Conservation (phyloP, 352 stramenopile genomes). For the Thraustotheca clavata region DNA sequence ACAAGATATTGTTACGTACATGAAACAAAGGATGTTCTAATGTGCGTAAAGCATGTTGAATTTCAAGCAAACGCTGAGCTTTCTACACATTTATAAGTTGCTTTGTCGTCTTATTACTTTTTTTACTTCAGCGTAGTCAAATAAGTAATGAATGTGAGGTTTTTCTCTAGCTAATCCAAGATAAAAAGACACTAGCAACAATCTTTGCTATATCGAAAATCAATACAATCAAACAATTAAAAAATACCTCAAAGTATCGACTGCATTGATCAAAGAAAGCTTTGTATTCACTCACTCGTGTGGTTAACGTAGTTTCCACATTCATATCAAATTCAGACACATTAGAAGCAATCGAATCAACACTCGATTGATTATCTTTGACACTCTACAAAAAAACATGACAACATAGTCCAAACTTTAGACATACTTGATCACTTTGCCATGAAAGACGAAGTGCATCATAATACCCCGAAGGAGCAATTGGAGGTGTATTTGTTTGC, state of each 20-base stretch:
- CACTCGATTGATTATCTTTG: neutral
- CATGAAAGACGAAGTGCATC: neutral
- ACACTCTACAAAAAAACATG: neutral
- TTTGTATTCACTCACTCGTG: neutral
- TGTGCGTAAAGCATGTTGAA: neutral
- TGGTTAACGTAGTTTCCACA: neutral
- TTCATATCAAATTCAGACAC: neutral
- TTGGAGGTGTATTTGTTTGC: neutral
- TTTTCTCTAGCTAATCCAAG: neutral
- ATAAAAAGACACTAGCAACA: conserved; percentile 4
- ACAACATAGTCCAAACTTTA: neutral
- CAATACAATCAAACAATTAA: neutral
- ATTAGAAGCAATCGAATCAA: neutral
- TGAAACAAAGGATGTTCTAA: conserved; percentile 1
- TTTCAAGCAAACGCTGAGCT: neutral
- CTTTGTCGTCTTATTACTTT: neutral
- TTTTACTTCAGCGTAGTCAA: conserved; percentile 6
- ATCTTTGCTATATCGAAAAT: conserved; percentile 2
- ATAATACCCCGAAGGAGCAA: neutral
- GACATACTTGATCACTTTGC: neutral
- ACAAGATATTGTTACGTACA: neutral
- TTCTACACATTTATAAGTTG: neutral
- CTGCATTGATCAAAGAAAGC: conserved; percentile 15
- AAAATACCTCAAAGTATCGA: conserved; percentile 6
- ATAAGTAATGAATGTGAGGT: neutral